A percentile compares a stretch with the other conserved stretches of the same genome.
phyloP scores from a whole-genome alignment of 1,284 basidiomycete genomes.

The Flammula alnicola region DNA sequence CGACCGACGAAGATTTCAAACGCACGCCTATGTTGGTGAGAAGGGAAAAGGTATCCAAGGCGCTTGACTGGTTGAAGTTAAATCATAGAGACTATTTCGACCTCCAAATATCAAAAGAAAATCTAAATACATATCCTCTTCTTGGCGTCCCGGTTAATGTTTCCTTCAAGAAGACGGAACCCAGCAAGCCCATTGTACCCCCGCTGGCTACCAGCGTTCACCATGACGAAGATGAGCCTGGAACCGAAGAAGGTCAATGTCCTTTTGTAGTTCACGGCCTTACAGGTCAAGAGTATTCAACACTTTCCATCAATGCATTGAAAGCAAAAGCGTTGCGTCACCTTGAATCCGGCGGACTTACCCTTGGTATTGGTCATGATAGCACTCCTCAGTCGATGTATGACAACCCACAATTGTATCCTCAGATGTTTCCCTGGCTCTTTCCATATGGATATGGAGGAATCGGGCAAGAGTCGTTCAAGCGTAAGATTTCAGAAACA shows the following conservation, averaged over 20 bases:
- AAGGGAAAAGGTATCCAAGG: too few species aligned
- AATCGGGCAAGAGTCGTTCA: constrained; percentile 24
- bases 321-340: constrained; percentile 29
- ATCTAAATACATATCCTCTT: too few species aligned
- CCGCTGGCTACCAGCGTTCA: too few species aligned
- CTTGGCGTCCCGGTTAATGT: too few species aligned
- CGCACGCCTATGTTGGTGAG: too few species aligned
- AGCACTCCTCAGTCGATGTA: constrained; percentile 30
- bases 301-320: constrained; percentile 19
- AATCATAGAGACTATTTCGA: too few species aligned
- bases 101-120: too few species aligned
- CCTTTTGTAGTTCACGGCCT: constrained; percentile 35
- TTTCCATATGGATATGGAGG: constrained; percentile 43
- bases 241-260: constrained; percentile 28
- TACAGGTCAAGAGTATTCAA: constrained; percentile 26
- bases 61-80: too few species aligned
- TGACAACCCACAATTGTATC: constrained; percentile 38
- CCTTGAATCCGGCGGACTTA: constrained; percentile 23
- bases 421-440: constrained; percentile 41
- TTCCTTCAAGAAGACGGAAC: too few species aligned
- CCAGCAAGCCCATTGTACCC: too few species aligned
- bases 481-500: constrained; percentile 21
- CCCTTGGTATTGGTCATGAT: constrained; percentile 28
- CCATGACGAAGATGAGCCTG: constrained; percentile 31
- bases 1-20: too few species aligned